These are phyloP conservation scores for Artemisia argyi DNA, from an alignment of 129 eudicot genomes.

Conservation along the genomic window DNA sequence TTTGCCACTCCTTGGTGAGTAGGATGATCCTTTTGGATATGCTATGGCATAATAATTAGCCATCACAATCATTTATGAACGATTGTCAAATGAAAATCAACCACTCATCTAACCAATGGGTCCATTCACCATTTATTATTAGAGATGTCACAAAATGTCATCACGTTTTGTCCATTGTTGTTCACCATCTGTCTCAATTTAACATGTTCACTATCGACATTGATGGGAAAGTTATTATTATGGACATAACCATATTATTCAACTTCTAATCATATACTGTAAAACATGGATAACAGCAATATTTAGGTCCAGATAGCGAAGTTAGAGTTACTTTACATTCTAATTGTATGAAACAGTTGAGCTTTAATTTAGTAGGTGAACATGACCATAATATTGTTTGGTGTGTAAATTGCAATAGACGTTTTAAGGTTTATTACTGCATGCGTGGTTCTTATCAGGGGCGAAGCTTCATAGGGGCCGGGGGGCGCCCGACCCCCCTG, in stretches of 20 bases:
- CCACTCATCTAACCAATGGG: slow-evolving; percentile 27
- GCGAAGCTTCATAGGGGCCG: too few species aligned
- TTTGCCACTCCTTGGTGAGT: slow-evolving; percentile 14
- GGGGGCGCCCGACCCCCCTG: too few species aligned
- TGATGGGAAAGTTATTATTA: too few species aligned
- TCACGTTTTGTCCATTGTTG: slow-evolving; percentile 2
- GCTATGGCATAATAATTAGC: slow-evolving; percentile 26
- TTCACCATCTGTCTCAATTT: slow-evolving; percentile 3
- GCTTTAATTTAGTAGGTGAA: too few species aligned
- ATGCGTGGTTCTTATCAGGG: too few species aligned
- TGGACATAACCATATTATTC: too few species aligned
- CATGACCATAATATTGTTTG: too few species aligned
- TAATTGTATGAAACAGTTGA: not conserved
- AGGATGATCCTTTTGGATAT: slow-evolving; percentile 34
- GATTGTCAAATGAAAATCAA: slow-evolving; percentile 31
- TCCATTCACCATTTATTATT: slow-evolving; percentile 23
- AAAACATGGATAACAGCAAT: not conserved
- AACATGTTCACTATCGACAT: too few species aligned
- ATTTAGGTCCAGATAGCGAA: not conserved
- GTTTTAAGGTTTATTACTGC: too few species aligned
- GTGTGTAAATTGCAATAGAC: too few species aligned
- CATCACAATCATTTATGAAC: slow-evolving; percentile 22
- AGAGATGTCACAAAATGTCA: slow-evolving; percentile 17
- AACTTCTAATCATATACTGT: not conserved
- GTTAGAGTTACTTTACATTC: not conserved